Base-by-base conservation (phyloP, 202 grass and related monocot genomes). In the Digitaria exilis region DNA sequence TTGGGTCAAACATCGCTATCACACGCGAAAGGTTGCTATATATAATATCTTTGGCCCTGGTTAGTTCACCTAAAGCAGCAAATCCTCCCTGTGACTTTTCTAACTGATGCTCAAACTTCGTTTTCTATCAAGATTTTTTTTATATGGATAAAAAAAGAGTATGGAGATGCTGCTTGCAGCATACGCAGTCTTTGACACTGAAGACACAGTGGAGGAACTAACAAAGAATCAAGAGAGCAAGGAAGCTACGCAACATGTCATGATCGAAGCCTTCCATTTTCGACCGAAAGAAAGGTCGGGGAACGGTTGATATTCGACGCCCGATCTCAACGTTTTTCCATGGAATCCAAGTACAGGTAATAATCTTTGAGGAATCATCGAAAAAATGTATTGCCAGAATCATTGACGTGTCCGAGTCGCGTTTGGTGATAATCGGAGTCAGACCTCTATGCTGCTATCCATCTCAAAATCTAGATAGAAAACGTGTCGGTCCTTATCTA, bases 1-100 rank as follows among this genome's bases (percentile, higher is more conserved):
- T 90, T 69, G 60, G 84, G 61, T 83, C 61, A 82, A 26, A 39
- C 61, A 50, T 87, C 75, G 34, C 21, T 67, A 4, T 86, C 74
- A 5, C 32, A 5, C 10, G 50, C 25, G 41, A 79, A 79, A 83
- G 65, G 48, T 35, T 65, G 61, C 49, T 51, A 25, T 29, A 46
- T 68, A 49, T 37, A 46, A 59, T 57, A 77, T 82, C 22, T 12
- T 57, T 42, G 39, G 26, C 79, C 7, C 34, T 4, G 26, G 35
- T 29, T 80, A 48, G 37, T 56, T 50, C 62, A 57, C 79, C 71
- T 73, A 35, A 54, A 73, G 71, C 49, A 74, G 30, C 71, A 74
- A 74, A 22, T 37, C 71, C 19, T 35, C 41, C 51, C 49, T 7
- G 9, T 77, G 28, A 3, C 8, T 82, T 18, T 76, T 42, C 50